phyloP scores from a whole-genome alignment of 1,284 basidiomycete species.

The Quambalaria eucalypti region DNA sequence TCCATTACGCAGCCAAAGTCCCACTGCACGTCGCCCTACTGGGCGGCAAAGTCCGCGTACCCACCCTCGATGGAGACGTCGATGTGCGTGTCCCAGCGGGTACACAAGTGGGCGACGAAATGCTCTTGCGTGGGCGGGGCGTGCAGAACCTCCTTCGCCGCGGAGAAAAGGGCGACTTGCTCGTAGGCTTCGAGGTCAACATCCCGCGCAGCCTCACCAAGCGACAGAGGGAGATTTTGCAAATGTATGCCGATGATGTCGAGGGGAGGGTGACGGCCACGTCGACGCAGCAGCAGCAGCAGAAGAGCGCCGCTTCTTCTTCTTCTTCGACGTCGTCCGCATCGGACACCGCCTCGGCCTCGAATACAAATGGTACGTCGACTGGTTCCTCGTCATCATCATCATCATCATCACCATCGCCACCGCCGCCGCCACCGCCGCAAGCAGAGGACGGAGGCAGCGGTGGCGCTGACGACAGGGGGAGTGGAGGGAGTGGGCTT shows the following conservation, averaged over 20 bases:
- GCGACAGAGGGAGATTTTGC: conserved; percentile 75
- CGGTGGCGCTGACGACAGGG: not conserved
- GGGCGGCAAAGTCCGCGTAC: conserved; percentile 83
- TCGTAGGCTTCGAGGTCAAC: conserved; percentile 78
- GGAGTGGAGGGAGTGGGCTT: not conserved
- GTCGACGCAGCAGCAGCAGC: not conserved
- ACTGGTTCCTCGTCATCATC: not conserved
- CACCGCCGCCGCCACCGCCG: no score
- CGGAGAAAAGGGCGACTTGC: conserved; percentile 71
- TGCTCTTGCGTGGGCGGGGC: conserved; percentile 82
- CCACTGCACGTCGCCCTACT: conserved; percentile 85
- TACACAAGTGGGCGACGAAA: conserved; percentile 94
- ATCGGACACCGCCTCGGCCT: not conserved
- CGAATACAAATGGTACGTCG: not conserved
- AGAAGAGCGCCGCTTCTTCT: not conserved
- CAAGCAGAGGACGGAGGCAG: no score
- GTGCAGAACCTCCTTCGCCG: conserved; percentile 55
- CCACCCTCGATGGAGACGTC: conserved; percentile 89
- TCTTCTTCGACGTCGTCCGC: not conserved
- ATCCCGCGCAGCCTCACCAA: conserved; percentile 79
- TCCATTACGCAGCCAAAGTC: conserved; percentile 83
- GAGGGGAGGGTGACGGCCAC: conserved; percentile 56
- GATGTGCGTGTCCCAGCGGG: conserved; percentile 86
- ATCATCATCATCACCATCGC: not conserved
- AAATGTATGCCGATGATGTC: conserved; percentile 84